These are phyloP conservation scores for Microthlaspi erraticum DNA, from an alignment of 345 rosid species.

Conservation along the genomic window DNA sequence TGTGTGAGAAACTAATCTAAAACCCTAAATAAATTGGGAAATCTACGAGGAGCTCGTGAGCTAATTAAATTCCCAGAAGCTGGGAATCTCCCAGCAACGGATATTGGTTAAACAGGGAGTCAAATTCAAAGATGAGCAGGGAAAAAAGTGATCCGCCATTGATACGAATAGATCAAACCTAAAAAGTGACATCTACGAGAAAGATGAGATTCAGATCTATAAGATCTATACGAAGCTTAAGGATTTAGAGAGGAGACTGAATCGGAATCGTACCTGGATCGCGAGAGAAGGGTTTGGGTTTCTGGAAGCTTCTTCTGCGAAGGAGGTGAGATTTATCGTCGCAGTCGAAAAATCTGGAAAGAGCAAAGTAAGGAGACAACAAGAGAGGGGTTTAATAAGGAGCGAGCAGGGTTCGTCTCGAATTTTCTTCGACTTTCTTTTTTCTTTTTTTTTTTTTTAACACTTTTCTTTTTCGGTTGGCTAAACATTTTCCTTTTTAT, in stretches of 20 bases:
- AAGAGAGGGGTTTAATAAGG: constrained; percentile 28
- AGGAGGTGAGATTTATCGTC: neutral
- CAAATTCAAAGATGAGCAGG: neutral
- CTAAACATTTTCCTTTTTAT: neutral
- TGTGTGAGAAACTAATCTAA: neutral
- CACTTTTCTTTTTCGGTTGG: neutral
- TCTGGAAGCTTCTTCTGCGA: constrained; percentile 40
- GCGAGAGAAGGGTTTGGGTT: constrained; percentile 22
- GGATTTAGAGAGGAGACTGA: neutral
- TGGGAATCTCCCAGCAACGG: neutral
- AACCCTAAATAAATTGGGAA: neutral
- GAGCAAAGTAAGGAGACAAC: neutral
- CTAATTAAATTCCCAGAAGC: neutral
- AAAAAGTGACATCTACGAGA: constrained; percentile 12
- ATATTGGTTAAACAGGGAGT: neutral
- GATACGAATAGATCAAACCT: neutral
- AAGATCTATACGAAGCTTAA: constrained; percentile 24
- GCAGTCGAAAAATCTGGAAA: constrained; percentile 16
- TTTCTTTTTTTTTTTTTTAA: neutral
- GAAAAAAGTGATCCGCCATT: constrained; percentile 12
- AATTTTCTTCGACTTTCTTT: constrained; percentile 36
- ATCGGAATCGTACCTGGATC: constrained; percentile 45
- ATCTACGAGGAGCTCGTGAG: neutral
- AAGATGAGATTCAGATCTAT: constrained; percentile 35
- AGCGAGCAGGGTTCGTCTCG: constrained; percentile 43